phyloP scores from a whole-genome alignment of 805 yeast genomes.

The Deakozyma indianensis region DNA sequence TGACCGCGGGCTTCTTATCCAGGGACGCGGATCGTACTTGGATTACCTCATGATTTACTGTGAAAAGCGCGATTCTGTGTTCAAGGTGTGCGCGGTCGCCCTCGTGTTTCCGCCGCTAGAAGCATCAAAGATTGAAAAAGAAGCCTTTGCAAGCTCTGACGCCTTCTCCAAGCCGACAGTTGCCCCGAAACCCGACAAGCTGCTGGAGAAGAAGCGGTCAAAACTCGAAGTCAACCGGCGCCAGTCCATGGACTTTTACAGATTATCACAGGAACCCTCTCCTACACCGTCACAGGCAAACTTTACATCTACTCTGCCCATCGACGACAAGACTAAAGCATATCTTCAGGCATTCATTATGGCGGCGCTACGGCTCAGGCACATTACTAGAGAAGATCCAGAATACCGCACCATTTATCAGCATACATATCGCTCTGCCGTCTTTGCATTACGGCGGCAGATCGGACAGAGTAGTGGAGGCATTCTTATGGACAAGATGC shows the following conservation, averaged over 20 bases:
- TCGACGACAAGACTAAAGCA: constrained; percentile 3
- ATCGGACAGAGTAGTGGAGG: neutral
- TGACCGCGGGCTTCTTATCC: neutral
- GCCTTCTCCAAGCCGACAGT: neutral
- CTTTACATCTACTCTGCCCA: neutral
- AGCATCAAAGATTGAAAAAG: neutral
- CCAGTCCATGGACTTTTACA: neutral
- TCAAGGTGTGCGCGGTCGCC: constrained; percentile 8
- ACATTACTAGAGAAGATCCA: constrained; percentile 13
- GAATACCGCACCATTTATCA: constrained; percentile 18
- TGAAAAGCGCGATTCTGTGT: neutral
- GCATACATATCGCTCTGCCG: constrained; percentile 15
- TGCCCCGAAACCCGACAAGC: neutral
- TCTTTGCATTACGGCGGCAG: constrained; percentile 15
- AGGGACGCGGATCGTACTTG: constrained; percentile 1
- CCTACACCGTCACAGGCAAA: neutral
- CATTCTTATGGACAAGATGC: constrained; percentile 6
- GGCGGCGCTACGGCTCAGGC: constrained; percentile 23
- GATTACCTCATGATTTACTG: constrained; percentile 9
- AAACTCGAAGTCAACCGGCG: neutral
- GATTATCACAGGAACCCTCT: neutral
- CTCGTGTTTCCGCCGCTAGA: constrained; percentile 1
- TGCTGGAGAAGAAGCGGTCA: neutral
- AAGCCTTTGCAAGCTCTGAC: neutral
- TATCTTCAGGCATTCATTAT: constrained; percentile 18